Evolutionary conservation across 306 rosid genomes (phyloP), one percentile per base, ranked within the genome.

Genomic region (Citrullus mucosospermus): DNA sequence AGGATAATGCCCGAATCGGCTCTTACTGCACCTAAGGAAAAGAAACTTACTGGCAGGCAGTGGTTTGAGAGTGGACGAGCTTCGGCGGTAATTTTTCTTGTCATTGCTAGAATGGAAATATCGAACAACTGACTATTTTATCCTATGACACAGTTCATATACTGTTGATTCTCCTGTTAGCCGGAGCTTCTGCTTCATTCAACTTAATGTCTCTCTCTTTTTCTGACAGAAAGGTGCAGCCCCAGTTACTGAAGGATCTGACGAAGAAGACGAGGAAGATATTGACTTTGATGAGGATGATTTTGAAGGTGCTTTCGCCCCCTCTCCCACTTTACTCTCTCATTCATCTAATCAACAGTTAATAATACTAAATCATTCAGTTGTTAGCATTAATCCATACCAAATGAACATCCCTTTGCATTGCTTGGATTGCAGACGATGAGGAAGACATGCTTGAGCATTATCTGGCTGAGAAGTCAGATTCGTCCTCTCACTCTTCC

Each of bases 381-480:
- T 38, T 75, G 32, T 51, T 75, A 53, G 78, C 34, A 56, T 30
- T 75, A 75, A 16, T 6, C 67, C 53, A 56, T 54, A 18, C 36
- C 79, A 56, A 34, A 50, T 70, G 2, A 13, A 7, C 22, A 73
- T 12, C 20, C 32, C 32, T 30, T 53, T 34, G 8, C 48, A 53
- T 55, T 53, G 80, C 22, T 81, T 34, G 58, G 28, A 25, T 55
- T 80, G 84, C 91, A 91, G 99, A 82, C 84, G 99, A 95, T 28
- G 99, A 96, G 88, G 98, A 94, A 8, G 98, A 96, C 85, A 96
- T 96, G 99, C 97, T 96, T 56, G 97, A 96, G 83, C 99, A 96
- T 83, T 96, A 91, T 79, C 88, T 96, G 82, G 97, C 99, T 16
- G 99, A 92, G 86, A 96, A 91, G 68, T 51, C 97, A 3, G 93